A percentile compares a stretch with the other conserved stretches of the same genome.
Conservation (phyloP, 1,284 basidiomycete species). For the Ustilago hordei region DNA sequence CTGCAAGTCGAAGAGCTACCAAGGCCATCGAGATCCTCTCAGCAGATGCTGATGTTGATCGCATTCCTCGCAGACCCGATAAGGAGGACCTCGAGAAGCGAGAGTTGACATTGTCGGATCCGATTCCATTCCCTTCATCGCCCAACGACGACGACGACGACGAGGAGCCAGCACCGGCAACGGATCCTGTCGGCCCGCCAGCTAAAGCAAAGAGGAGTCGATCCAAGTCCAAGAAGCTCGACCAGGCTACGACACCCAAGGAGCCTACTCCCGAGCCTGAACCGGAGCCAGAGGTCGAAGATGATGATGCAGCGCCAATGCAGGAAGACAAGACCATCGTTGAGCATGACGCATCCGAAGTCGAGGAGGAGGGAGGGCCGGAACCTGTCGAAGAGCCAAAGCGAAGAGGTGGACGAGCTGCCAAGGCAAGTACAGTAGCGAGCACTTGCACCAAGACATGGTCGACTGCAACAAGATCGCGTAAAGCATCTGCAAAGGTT, state of each 20-base stretch:
- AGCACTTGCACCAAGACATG: constrained; percentile 14
- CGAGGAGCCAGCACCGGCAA: constrained; percentile 12
- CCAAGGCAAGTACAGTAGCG: constrained; percentile 16
- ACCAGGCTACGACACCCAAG: constrained; percentile 15
- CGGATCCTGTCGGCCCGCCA: constrained; percentile 17
- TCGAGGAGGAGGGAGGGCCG: constrained; percentile 9
- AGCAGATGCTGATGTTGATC: constrained; percentile 38
- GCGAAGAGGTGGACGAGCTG: constrained; percentile 3
- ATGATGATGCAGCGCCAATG: constrained; percentile 12
- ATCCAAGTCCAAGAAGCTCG: constrained; percentile 41
- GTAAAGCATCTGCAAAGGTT: constrained; percentile 23
- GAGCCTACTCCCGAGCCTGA: constrained; percentile 12
- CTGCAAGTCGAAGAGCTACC: constrained; percentile 44
- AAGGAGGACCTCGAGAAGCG: constrained; percentile 32
- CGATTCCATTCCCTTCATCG: constrained; percentile 28
- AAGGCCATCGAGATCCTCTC: constrained; percentile 36
- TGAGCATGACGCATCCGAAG: constrained; percentile 22
- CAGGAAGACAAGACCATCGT: constrained; percentile 28
- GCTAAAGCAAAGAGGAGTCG: constrained; percentile 35
- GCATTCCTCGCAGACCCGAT: constrained; percentile 33
- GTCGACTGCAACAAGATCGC: constrained; percentile 13
- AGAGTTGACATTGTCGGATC: constrained; percentile 34
- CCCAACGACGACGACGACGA: constrained; percentile 14
- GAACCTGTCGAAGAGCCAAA: no score
- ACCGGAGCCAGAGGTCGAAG: constrained; percentile 4